Percentiles rank a stretch among this genome's conserved stretches.
phyloP scores from a whole-genome alignment of 495 filamentous ascomycete species.

The Hypoxylon trugodes region DNA sequence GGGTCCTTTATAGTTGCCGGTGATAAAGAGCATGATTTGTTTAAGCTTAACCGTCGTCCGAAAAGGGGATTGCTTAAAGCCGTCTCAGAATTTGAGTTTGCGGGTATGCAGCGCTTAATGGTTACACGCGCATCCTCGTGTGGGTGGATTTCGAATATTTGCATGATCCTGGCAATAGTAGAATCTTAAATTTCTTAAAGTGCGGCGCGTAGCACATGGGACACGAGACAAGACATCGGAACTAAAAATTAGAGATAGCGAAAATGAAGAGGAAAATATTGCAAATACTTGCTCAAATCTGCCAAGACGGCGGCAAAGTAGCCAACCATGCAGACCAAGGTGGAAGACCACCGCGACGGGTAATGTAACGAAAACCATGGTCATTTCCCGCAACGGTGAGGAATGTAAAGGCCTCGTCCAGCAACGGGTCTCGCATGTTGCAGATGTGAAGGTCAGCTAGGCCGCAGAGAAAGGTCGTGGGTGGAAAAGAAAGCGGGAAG shows the following conservation, averaged over 20 bases:
- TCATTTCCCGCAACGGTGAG: constrained; percentile 11
- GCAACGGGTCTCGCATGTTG: constrained; percentile 17
- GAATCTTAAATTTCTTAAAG: constrained; percentile 18
- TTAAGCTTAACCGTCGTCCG: constrained; percentile 20
- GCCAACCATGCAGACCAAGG: constrained; percentile 27
- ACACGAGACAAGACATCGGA: constrained; percentile 11
- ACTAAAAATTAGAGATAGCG: neutral
- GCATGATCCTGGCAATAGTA: constrained; percentile 1
- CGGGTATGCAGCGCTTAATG: constrained; percentile 29
- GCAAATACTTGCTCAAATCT: constrained; percentile 3
- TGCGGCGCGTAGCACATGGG: constrained; percentile 21
- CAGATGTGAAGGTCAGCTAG: constrained; percentile 8
- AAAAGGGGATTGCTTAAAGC: neutral
- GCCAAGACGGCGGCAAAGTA: constrained; percentile 34
- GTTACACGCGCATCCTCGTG: constrained; percentile 17
- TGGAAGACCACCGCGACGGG: constrained; percentile 7
- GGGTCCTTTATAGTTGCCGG: constrained; percentile 10
- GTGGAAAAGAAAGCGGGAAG: constrained; percentile 2
- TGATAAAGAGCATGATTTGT: neutral
- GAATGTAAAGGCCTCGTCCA: constrained; percentile 1
- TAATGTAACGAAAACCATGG: constrained; percentile 6
- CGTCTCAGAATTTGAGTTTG: constrained; percentile 15
- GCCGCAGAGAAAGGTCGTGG: constrained; percentile 3
- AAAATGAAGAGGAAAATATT: neutral
- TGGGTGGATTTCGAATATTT: constrained; percentile 12